phyloP scores from a whole-genome alignment of 108 stramenopile species.

The Conticribra guillardii region DNA sequence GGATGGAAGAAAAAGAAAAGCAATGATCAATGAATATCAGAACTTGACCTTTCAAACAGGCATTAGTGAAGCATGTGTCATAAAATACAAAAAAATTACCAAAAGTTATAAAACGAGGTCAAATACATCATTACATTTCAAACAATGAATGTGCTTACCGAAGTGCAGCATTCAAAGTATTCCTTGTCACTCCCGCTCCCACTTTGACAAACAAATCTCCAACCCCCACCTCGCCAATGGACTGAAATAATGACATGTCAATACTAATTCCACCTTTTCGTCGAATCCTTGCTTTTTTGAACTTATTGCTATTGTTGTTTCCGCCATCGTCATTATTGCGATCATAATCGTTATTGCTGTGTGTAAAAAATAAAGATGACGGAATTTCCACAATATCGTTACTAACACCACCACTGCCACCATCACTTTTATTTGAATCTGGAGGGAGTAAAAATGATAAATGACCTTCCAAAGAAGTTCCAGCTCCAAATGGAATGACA shows the following conservation, averaged over 20 bases:
- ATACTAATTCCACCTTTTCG: constrained; percentile 66
- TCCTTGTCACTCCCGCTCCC: constrained; percentile 76
- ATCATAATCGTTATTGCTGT: too few species aligned
- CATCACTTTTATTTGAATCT: constrained; percentile 48
- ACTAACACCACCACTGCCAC: constrained; percentile 7
- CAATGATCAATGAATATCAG: too few species aligned
- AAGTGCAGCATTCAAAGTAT: constrained; percentile 74
- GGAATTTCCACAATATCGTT: constrained; percentile 31
- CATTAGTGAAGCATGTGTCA: too few species aligned
- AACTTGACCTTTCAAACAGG: too few species aligned
- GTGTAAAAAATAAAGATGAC: constrained; percentile 31
- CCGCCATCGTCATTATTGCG: neutral
- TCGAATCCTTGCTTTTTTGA: constrained; percentile 47
- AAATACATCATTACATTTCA: too few species aligned
- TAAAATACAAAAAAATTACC: too few species aligned
- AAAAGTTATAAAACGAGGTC: neutral
- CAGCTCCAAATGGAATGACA: constrained; percentile 93
- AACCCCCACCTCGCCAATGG: constrained; percentile 26
- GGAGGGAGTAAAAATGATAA: constrained; percentile 24
- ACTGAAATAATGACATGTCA: constrained; percentile 65
- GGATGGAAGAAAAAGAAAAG: too few species aligned
- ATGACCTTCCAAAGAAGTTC: constrained; percentile 96
- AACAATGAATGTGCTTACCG: too few species aligned
- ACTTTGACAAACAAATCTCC: constrained; percentile 73
- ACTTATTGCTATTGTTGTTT: constrained; percentile 6